Base-by-base conservation (phyloP, 2,329 filamentous ascomycete species). In the Monosporascus sp. region DNA sequence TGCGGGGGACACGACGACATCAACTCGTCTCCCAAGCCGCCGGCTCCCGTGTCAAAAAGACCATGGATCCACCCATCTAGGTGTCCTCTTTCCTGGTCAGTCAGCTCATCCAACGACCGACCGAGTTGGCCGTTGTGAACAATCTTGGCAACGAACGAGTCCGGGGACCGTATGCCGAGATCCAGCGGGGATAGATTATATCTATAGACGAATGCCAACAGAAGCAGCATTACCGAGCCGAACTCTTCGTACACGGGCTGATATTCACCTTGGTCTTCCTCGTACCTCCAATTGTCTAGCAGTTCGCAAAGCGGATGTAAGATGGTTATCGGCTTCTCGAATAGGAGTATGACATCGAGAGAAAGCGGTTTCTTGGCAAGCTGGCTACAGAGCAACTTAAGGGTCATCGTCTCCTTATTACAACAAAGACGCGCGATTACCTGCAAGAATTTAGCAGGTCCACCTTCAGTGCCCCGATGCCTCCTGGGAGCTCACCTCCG, bases 231-330 rank as follows among this genome's bases (percentile, higher is more conserved):
- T 17, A 92, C 85, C 0, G 87, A 84, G 1, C 89, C 88, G 60
- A 93, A 94, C 61, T 95, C 90, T 63, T 94, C 90, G 61, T 94
- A 94, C 0, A 91, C 84, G 0, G 89, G 89, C 65, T 93, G 89
- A 61, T 91, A 91, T 65, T 94, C 90, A 51, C 84, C 85, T 70
- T 92, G 88, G 60, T 93, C 89, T 56, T 91, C 88, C 40, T 93
- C 89, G 61, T 92, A 90, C 11, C 80, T 77, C 89, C 89, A 94
- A 56, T 82, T 83, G 61, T 94, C 89, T 14, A 95, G 75, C 11
- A 93, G 74, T 22, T 85, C 82, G 66, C 88, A 92, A 1, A 94
- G 70, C 1, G 89, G 89, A 48, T 84, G 82, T 3, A 94, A 71
- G 11, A 94, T 80, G n/a, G 80, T 80, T 0, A 80, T 75, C 0